Conservation (phyloP, 179 eudicot species). For the Vitellaria paradoxa region DNA sequence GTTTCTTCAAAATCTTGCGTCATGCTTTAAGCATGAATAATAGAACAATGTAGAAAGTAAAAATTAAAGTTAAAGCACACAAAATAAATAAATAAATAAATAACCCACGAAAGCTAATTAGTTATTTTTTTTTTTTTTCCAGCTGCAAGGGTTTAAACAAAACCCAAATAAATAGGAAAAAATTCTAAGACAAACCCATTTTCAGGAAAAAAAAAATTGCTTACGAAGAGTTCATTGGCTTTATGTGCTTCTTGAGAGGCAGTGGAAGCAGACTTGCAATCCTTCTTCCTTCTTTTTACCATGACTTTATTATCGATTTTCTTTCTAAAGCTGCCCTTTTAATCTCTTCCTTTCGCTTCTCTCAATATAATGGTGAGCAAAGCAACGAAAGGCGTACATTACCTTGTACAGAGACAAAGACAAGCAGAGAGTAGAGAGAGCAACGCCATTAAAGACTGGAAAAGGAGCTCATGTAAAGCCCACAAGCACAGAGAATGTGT, state of each 20-base stretch:
- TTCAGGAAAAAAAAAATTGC: not conserved
- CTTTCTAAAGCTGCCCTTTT: not conserved
- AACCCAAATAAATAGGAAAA: not conserved
- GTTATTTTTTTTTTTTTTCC: too few relatives aligned
- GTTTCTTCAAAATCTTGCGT: too few relatives aligned
- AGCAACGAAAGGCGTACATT: not conserved
- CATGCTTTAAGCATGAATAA: too few relatives aligned
- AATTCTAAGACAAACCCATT: not conserved
- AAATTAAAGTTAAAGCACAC: too few relatives aligned
- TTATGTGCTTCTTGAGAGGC: constrained; percentile 1
- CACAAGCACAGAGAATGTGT: too few relatives aligned
- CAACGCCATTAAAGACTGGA: not conserved
- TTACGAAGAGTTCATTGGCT: constrained; percentile 3
- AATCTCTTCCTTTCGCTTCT: not conserved
- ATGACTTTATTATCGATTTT: not conserved
- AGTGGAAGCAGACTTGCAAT: constrained; percentile 13
- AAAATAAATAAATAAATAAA: too few relatives aligned
- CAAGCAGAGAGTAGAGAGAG: not conserved
- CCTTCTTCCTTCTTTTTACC: constrained; percentile 15
- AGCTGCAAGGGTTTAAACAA: not conserved
- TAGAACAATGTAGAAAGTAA: too few relatives aligned
- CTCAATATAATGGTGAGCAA: not conserved
- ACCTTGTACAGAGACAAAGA: too few relatives aligned
- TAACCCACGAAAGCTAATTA: too few relatives aligned
- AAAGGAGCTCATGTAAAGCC: too few relatives aligned